Conservation (phyloP, 768 basidiomycete species). For the Naematelia aurantialba region DNA sequence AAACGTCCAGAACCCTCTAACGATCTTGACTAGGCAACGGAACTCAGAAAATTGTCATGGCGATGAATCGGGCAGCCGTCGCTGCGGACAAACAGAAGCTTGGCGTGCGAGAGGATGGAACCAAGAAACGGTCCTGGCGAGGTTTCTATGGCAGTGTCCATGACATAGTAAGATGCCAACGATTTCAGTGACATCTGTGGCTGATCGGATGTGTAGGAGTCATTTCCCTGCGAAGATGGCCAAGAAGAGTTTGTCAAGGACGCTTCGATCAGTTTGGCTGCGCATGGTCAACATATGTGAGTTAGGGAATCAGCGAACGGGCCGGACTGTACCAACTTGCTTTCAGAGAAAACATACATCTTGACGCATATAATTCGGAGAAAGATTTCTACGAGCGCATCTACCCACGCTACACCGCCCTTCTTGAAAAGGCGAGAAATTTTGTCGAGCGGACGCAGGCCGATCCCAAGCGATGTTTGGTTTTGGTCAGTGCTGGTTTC, state of each 20-base stretch:
- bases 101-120: conserved; percentile 51
- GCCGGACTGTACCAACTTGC: no score
- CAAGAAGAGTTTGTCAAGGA: conserved; percentile 71
- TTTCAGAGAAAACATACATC: conserved; percentile 59
- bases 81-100: conserved; percentile 54
- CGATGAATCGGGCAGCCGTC: conserved; percentile 83
- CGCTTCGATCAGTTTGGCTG: conserved; percentile 73
- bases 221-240: conserved; percentile 81
- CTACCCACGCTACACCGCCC: conserved; percentile 64
- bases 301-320: conserved; percentile 6
- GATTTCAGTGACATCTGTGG: not conserved
- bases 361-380: conserved; percentile 67
- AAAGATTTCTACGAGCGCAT: conserved; percentile 71
- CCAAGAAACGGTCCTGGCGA: no score
- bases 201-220: no score
- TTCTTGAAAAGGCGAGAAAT: conserved; percentile 65
- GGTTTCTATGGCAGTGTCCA: conserved; percentile 89
- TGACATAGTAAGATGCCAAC: conserved; percentile 67
- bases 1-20: no score
- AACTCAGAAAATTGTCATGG: conserved; percentile 86
- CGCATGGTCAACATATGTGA: conserved; percentile 76
- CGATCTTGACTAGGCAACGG: conserved; percentile 74
- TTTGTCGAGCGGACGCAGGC: conserved; percentile 65
- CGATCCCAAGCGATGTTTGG: conserved; percentile 64
- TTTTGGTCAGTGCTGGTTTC: conserved; percentile 83